Evolutionary conservation across 2,329 filamentous ascomycete species (phyloP).

Genomic region (Ophiocordyceps camponoti-saundersi): DNA sequence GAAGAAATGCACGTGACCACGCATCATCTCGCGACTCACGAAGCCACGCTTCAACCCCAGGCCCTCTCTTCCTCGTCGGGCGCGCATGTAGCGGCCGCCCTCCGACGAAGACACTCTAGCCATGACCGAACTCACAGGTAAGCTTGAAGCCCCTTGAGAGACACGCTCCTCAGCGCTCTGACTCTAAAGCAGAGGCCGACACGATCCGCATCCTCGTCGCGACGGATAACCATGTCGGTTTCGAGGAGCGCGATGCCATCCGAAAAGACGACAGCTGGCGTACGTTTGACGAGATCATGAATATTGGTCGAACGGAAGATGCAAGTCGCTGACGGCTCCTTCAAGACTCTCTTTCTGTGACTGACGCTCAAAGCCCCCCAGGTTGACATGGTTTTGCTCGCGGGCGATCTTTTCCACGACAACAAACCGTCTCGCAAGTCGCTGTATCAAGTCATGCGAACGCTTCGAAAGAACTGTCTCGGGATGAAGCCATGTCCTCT

Average conservation of each 20-base stretch:
- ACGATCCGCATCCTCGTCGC: constrained; percentile 88
- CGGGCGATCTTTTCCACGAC: constrained; percentile 91
- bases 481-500: constrained; percentile 92
- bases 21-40: constrained; percentile 8
- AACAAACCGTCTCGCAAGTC: constrained; percentile 93
- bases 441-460: constrained; percentile 95
- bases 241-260: constrained; percentile 79
- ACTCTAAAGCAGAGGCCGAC: constrained; percentile 38
- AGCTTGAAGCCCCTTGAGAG: background rate
- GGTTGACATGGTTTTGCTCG: constrained; percentile 93
- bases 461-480: constrained; percentile 79
- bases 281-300: constrained; percentile 91
- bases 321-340: constrained; percentile 20
- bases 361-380: constrained; percentile 9
- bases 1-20: constrained; percentile 11
- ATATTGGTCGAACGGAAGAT: constrained; percentile 67
- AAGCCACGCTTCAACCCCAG: background rate
- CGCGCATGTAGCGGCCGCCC: background rate
- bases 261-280: constrained; percentile 97
- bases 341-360: background rate
- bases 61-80: background rate
- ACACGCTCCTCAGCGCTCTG: background rate
- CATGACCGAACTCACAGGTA: constrained; percentile 16
- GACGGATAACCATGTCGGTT: constrained; percentile 96
- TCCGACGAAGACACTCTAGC: background rate